Conservation (phyloP, 2,329 filamentous ascomycete species). For the Colletotrichum spinosum region DNA sequence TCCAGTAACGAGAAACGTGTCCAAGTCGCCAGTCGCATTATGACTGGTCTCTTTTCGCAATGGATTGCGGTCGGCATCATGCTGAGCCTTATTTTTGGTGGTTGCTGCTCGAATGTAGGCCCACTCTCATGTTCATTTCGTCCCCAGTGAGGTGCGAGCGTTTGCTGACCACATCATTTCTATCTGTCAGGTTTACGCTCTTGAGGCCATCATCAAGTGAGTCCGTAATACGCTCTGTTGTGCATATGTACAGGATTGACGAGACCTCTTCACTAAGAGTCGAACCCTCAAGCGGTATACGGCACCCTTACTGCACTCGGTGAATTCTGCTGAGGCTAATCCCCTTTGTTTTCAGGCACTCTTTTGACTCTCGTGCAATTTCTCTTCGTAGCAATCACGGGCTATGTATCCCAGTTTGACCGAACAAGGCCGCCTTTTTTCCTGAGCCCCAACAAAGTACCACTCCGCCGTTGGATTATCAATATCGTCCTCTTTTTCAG, state of each 20-base stretch:
- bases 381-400: conserved; percentile 82
- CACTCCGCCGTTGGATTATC: conserved; percentile 84
- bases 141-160: background rate
- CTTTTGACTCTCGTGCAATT: conserved; percentile 93
- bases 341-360: conserved; percentile 66
- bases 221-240: conserved; percentile 45
- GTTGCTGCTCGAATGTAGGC: conserved; percentile 88
- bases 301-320: conserved; percentile 1
- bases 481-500: conserved; percentile 92
- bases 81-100: conserved; percentile 90
- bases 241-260: conserved; percentile 34
- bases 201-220: conserved; percentile 95
- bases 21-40: conserved; percentile 58
- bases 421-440: conserved; percentile 75
- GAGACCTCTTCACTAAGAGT: conserved; percentile 62
- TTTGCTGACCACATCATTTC: conserved; percentile 6
- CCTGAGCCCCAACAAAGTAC: conserved; percentile 81
- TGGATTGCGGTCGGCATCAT: conserved; percentile 76
- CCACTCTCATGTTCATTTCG: conserved; percentile 46
- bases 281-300: conserved; percentile 82
- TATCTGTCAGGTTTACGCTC: conserved; percentile 81
- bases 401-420: conserved; percentile 82
- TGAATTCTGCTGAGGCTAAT: conserved; percentile 10
- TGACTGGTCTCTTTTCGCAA: conserved; percentile 69
- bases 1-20: conserved; percentile 19